Evolutionary conservation across 768 basidiomycete genomes (phyloP), one percentile per base, ranked within the genome.

Genomic region (Termitomyces sp.): DNA sequence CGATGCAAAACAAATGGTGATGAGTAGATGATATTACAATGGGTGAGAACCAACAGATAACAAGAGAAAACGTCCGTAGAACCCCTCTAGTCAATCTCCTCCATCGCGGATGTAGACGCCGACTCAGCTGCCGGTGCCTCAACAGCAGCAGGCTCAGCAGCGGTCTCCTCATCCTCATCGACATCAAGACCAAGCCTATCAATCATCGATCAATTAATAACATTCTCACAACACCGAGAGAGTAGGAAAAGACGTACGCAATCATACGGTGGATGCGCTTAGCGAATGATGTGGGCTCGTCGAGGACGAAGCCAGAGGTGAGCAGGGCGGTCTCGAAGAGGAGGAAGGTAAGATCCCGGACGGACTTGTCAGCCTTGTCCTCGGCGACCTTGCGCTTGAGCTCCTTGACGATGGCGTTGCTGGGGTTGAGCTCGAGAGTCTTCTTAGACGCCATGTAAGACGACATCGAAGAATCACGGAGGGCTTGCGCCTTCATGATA

Each of bases 371-470:
- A 51, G 91, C 88, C 81, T 95, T 94, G 79, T 99, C 96, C 73
- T 95, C 94, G 45, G 91, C 79, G 58, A 98, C 92, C 79, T 97
- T 96, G 65, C 84, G 84, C 82, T 88, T 94, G 66, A 99, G 82
- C 77, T 98, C 95, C 81, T 91, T 94, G 76, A 99, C 79, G 77
- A 98, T 96, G 40, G 91, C 75, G 78, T 98, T 94, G 61, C 69
- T 73, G 32, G 93, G 89, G 84, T 98, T 97, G 61, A 98, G 84
- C 77, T 98, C 96, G 58, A 98, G 84, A 9, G 95, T 97, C 88
- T 97, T 97, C 83, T 95, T 95, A 57, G 88, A 91, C 27, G 93
- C 91, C 96, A 98, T 98, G 83, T 98, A 98, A 23, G 94, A 96
- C 23, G 94, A 97, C 95, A 96, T 96, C 57, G 90, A 93, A 16